phyloP scores from a whole-genome alignment of 2,329 filamentous ascomycete species.

The Colletotrichum orchidophilum region DNA sequence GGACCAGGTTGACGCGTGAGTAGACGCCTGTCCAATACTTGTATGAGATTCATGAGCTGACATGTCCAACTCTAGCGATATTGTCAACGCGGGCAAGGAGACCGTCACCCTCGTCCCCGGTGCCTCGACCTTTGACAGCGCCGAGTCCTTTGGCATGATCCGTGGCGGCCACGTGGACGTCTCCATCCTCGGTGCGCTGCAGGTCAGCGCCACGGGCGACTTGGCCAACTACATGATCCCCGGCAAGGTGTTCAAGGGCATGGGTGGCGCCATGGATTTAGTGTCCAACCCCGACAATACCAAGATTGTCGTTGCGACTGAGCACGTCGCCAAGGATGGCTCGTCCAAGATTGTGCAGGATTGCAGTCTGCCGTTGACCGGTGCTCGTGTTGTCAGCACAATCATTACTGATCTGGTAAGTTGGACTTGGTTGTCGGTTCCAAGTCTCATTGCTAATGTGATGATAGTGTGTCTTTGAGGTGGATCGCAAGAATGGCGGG shows the following conservation, averaged over 20 bases:
- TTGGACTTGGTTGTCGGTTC: constrained; percentile 33
- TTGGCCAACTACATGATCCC: constrained; percentile 92
- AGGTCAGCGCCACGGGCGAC: constrained; percentile 82
- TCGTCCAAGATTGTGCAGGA: constrained; percentile 72
- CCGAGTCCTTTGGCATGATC: constrained; percentile 90
- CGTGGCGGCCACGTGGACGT: constrained; percentile 85
- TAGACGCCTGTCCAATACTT: constrained; percentile 37
- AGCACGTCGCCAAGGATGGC: constrained; percentile 76
- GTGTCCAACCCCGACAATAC: constrained; percentile 76
- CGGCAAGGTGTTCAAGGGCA: constrained; percentile 87
- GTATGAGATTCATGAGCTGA: background rate
- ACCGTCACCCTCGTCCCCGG: constrained; percentile 83
- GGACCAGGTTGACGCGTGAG: constrained; percentile 71
- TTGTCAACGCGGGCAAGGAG: constrained; percentile 89
- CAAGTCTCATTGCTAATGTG: background rate
- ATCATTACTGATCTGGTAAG: constrained; percentile 78
- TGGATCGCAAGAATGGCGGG: constrained; percentile 68
- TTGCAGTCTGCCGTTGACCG: constrained; percentile 73
- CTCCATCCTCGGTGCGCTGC: constrained; percentile 83
- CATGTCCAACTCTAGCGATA: constrained; percentile 57
- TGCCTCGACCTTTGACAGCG: constrained; percentile 79
- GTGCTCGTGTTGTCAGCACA: constrained; percentile 73
- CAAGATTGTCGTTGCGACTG: constrained; percentile 77
- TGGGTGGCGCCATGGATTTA: constrained; percentile 82
- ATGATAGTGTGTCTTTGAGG: constrained; percentile 72